Conservation (phyloP, 345 rosid species). For the Kernera saxatilis region DNA sequence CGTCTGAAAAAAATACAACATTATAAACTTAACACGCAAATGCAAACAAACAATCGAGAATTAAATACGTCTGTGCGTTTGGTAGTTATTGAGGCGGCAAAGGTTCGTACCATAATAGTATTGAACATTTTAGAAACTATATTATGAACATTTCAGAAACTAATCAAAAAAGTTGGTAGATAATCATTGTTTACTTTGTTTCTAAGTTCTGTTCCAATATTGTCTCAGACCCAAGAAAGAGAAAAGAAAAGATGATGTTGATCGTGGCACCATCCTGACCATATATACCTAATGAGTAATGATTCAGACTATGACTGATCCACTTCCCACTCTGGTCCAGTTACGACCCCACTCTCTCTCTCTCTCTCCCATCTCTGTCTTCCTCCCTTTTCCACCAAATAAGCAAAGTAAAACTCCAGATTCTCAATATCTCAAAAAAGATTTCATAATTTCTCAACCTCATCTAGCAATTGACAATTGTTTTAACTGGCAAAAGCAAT, state of each 20-base stretch:
- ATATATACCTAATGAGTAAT: slow-evolving; percentile 18
- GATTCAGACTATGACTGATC: slow-evolving; percentile 21
- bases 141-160: neutral
- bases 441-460: neutral
- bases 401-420: slow-evolving; percentile 22
- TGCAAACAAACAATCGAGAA: neutral
- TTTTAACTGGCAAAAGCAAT: neutral
- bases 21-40: neutral
- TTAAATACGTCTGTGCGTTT: neutral
- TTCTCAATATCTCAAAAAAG: neutral
- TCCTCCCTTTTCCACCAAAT: neutral
- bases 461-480: slow-evolving; percentile 13
- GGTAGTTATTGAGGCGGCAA: slow-evolving; percentile 4
- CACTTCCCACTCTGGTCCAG: slow-evolving; percentile 24
- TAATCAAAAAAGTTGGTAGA: neutral
- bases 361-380: neutral
- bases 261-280: slow-evolving; percentile 27
- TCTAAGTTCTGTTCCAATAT: slow-evolving; percentile 18
- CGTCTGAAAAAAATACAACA: neutral
- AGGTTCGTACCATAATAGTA: neutral
- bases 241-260: neutral
- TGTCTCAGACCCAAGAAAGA: neutral
- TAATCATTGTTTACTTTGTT: slow-evolving; percentile 9
- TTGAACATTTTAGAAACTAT: neutral
- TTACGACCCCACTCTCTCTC: neutral